phyloP scores from a whole-genome alignment of 1,284 basidiomycete genomes.

The Xanthoconium separans region DNA sequence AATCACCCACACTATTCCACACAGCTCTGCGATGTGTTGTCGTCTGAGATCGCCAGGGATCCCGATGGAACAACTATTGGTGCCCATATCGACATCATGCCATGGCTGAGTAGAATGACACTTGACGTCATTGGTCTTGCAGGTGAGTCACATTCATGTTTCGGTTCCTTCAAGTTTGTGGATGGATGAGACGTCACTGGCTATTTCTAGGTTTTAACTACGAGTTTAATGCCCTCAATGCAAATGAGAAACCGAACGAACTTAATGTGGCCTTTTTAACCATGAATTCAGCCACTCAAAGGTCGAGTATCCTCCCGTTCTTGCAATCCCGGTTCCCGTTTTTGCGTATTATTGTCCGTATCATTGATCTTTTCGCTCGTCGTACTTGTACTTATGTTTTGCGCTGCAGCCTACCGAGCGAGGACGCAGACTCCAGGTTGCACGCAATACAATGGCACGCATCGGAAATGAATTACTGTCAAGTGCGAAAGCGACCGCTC shows the following conservation, averaged over 20 bases:
- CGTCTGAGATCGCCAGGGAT: conserved; percentile 28
- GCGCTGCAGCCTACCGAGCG: conserved; percentile 17
- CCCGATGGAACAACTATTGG: conserved; percentile 12
- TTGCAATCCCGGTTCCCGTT: conserved; percentile 41
- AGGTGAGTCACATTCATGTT: conserved; percentile 36
- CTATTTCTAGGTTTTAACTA: conserved; percentile 56
- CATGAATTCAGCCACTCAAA: conserved; percentile 36
- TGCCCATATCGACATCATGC: conserved; percentile 46
- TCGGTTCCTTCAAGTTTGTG: neutral
- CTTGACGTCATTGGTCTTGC: conserved; percentile 71
- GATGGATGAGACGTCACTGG: neutral
- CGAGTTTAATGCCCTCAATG: conserved; percentile 53
- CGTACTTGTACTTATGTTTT: neutral
- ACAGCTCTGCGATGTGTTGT: conserved; percentile 50
- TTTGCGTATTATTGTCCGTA: conserved; percentile 44
- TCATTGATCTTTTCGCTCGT: neutral
- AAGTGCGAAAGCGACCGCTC: conserved; percentile 43
- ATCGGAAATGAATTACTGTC: conserved; percentile 48
- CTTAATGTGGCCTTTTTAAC: conserved; percentile 49
- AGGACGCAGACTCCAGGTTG: conserved; percentile 9
- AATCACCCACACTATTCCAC: neutral
- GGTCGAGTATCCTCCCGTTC: conserved; percentile 30
- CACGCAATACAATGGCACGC: conserved; percentile 27
- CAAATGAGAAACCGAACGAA: conserved; percentile 40
- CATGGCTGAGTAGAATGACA: conserved; percentile 57